phyloP scores from a whole-genome alignment of 805 yeast genomes.

The Monosporozyma unispora region DNA sequence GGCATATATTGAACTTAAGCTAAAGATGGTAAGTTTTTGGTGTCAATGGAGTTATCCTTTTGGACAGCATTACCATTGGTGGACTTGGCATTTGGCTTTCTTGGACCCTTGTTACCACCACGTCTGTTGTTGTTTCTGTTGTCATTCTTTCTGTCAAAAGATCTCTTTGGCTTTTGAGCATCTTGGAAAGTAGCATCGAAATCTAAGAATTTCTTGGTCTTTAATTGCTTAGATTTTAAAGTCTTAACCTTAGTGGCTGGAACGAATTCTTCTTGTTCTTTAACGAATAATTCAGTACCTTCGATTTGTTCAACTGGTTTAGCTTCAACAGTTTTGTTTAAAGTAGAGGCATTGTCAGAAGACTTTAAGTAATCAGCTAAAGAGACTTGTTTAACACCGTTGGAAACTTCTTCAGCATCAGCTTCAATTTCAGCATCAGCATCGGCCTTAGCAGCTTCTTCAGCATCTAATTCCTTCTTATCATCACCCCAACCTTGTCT shows the following conservation, averaged over 20 bases:
- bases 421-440: conserved; percentile 53
- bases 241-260: conserved; percentile 59
- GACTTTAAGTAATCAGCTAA: conserved; percentile 73
- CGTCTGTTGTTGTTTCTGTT: conserved; percentile 27
- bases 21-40: conserved; percentile 69
- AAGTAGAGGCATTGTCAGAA: conserved; percentile 39
- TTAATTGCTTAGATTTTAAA: conserved; percentile 60
- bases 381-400: conserved; percentile 44
- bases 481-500: conserved; percentile 86
- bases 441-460: conserved; percentile 52
- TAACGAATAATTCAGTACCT: conserved; percentile 53
- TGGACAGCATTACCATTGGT: conserved; percentile 22
- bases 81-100: conserved; percentile 19
- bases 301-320: conserved; percentile 22
- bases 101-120: conserved; percentile 24
- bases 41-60: conserved; percentile 38
- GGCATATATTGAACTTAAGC: conserved; percentile 24
- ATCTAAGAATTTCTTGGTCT: conserved; percentile 74
- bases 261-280: conserved; percentile 52
- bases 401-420: conserved; percentile 38
- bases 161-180: conserved; percentile 25
- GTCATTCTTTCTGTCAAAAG: conserved; percentile 20
- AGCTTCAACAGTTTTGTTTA: conserved; percentile 44
- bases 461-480: conserved; percentile 57
- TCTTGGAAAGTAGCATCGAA: conserved; percentile 66